Evolutionary conservation across 805 yeast genomes (phyloP).

Genomic region (Cyberlindnera euphorbiae): DNA sequence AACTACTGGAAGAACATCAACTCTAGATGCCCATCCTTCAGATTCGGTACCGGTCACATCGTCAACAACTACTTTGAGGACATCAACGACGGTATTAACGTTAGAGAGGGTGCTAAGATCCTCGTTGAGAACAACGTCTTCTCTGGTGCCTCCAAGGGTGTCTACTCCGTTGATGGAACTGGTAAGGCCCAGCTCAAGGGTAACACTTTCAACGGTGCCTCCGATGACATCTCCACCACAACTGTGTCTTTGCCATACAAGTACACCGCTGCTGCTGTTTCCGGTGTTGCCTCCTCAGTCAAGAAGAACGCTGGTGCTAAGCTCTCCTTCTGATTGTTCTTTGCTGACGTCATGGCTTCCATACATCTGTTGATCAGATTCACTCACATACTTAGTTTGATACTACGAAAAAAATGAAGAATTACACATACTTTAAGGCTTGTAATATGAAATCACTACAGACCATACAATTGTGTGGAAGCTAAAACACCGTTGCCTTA

Average conservation of each 20-base stretch:
- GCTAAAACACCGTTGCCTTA: too few relatives aligned
- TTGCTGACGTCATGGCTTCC: too few relatives aligned
- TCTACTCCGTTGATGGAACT: conserved; percentile 7
- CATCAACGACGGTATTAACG: conserved; percentile 6
- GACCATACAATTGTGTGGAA: too few relatives aligned
- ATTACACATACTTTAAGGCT: too few relatives aligned
- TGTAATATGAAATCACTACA: too few relatives aligned
- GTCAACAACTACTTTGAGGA: conserved; percentile 4
- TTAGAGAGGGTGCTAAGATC: conserved; percentile 3
- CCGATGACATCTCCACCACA: conserved; percentile 1
- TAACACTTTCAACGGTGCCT: conserved; percentile 2
- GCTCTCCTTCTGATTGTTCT: conserved; percentile 2
- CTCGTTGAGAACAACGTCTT: conserved; percentile 7
- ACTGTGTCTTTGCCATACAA: conserved; percentile 4
- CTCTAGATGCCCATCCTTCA: conserved; percentile 8
- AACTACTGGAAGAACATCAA: conserved; percentile 7
- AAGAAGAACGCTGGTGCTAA: conserved; percentile 5
- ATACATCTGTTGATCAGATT: too few relatives aligned
- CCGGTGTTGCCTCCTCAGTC: conserved; percentile 1
- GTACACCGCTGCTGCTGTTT: background rate
- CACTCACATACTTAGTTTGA: too few relatives aligned
- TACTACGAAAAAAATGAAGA: too few relatives aligned
- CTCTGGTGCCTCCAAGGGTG: conserved; percentile 1
- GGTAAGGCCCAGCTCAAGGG: conserved; percentile 4
- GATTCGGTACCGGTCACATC: conserved; percentile 8